Conservation (phyloP, 805 yeast species). For the Lipomyces mesembrius region DNA sequence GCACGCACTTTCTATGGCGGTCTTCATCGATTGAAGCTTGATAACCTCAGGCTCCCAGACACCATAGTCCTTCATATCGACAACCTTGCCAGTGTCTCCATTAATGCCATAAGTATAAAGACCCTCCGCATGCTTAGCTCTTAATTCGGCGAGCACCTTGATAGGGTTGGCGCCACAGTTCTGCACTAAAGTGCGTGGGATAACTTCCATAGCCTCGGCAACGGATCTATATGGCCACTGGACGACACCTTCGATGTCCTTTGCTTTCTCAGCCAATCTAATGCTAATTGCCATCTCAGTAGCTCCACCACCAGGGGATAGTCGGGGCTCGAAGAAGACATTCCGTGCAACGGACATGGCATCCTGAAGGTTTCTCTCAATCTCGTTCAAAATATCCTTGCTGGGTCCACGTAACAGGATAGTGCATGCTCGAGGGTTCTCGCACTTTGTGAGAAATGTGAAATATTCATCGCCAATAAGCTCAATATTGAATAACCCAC, state of each 20-base stretch:
- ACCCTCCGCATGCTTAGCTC: conserved; percentile 97
- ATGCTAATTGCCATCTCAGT: conserved; percentile 98
- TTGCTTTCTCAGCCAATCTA: conserved; percentile 84
- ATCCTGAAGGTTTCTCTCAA: conserved; percentile 95
- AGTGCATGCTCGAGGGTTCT: conserved; percentile 91
- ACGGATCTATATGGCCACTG: conserved; percentile 99
- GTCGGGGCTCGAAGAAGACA: conserved; percentile 89
- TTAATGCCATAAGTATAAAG: conserved; percentile 82
- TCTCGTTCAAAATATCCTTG: conserved; percentile 92
- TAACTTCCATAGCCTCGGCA: conserved; percentile 97
- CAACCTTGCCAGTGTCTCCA: conserved; percentile 92
- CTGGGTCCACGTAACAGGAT: conserved; percentile 93
- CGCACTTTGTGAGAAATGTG: conserved; percentile 79
- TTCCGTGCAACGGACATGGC: conserved; percentile 98
- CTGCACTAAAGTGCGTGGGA: conserved; percentile 95
- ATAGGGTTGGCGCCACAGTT: conserved; percentile 98
- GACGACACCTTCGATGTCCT: conserved; percentile 87
- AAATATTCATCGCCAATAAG: conserved; percentile 97
- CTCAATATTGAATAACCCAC: conserved; percentile 92
- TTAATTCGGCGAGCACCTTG: conserved; percentile 81
- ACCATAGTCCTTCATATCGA: conserved; percentile 94
- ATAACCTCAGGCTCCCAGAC: conserved; percentile 99
- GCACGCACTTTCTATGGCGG: conserved; percentile 98
- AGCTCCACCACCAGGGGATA: conserved; percentile 99
- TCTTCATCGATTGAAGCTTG: conserved; percentile 94